phyloP scores from a whole-genome alignment of 2,329 filamentous ascomycete genomes.

The Zasmidium angulare region DNA sequence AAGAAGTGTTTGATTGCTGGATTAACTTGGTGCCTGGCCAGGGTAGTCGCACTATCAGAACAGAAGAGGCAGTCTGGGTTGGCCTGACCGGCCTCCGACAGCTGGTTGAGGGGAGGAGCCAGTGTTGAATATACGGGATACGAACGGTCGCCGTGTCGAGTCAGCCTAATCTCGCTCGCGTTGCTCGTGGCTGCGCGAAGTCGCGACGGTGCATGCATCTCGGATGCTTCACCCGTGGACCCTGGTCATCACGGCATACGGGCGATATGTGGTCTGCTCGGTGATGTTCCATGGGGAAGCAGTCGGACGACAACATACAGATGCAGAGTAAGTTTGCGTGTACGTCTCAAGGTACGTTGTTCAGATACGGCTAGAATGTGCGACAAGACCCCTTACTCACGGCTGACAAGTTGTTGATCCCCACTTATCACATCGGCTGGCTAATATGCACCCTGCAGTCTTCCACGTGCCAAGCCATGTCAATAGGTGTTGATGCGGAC shows the following conservation, averaged over 20 bases:
- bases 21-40: slow-evolving; percentile 78
- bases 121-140: slow-evolving; percentile 1
- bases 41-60: slow-evolving; percentile 77
- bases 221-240: neutral
- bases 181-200: neutral
- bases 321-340: neutral
- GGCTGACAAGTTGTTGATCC: neutral
- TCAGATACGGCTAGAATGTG: neutral
- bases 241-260: neutral
- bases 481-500: neutral
- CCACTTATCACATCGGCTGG: neutral
- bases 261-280: neutral
- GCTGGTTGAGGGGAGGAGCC: slow-evolving; percentile 29
- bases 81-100: slow-evolving; percentile 67
- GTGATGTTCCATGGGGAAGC: neutral
- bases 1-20: slow-evolving; percentile 80
- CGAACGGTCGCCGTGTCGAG: neutral
- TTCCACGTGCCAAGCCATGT: neutral
- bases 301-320: neutral
- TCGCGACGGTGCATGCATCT: neutral
- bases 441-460: neutral
- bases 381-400: slow-evolving; percentile 1
- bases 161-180: neutral
- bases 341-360: neutral
- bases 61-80: slow-evolving; percentile 80